Percentiles rank a stretch among this genome's conserved stretches.
phyloP scores from a whole-genome alignment of 2,329 filamentous ascomycete species.

The Zarea fungicola region DNA sequence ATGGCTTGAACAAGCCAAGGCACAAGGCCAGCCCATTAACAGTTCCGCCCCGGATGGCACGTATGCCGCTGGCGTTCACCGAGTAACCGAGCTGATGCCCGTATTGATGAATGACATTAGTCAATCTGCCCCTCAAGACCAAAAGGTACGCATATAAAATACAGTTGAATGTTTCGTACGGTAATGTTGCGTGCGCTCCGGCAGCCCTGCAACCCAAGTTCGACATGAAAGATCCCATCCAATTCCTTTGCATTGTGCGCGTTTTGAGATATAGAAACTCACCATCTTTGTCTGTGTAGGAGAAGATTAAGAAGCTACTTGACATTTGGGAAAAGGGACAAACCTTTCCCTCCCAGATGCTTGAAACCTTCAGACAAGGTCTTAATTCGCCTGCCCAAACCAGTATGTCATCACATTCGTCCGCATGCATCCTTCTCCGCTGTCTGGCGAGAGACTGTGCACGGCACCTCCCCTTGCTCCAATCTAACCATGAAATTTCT shows the following conservation, averaged over 20 bases:
- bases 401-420: slow-evolving; percentile 38
- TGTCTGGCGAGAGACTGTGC: no score
- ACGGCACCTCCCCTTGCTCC: no score
- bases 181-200: slow-evolving; percentile 24
- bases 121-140: slow-evolving; percentile 79
- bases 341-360: slow-evolving; percentile 78
- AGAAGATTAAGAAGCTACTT: slow-evolving; percentile 88
- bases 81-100: slow-evolving; percentile 92
- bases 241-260: slow-evolving; percentile 23
- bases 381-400: slow-evolving; percentile 55
- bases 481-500: slow-evolving; percentile 34
- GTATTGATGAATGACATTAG: slow-evolving; percentile 94
- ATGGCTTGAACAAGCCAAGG: slow-evolving; percentile 94
- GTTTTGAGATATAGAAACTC: slow-evolving; percentile 15
- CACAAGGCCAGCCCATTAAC: slow-evolving; percentile 75
- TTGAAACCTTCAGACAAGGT: slow-evolving; percentile 78
- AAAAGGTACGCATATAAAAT: slow-evolving; percentile 75
- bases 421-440: neutral
- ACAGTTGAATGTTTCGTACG: slow-evolving; percentile 16
- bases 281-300: slow-evolving; percentile 53
- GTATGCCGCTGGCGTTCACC: slow-evolving; percentile 89
- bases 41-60: slow-evolving; percentile 82
- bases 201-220: neutral
- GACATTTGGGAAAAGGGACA: slow-evolving; percentile 97
- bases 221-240: slow-evolving; percentile 14